Percentiles rank a stretch among this genome's conserved stretches.
Conservation (phyloP, 306 rosid genomes). For the Mimosa bimucronata region DNA sequence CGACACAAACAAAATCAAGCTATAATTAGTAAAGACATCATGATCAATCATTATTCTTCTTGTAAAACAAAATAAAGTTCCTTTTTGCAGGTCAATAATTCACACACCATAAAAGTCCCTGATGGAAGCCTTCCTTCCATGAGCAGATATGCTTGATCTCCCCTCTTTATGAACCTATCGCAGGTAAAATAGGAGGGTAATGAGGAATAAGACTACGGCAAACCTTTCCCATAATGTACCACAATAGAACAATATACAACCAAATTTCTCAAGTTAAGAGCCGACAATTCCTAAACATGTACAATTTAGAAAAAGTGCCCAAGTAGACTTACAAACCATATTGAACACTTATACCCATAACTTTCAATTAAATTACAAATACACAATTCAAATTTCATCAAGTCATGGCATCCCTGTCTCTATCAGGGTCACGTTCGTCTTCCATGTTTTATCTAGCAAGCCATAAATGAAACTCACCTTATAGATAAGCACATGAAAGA, state of each 20-base stretch:
- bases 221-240: constrained; percentile 8
- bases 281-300: background rate
- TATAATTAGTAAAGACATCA: constrained; percentile 32
- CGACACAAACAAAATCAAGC: constrained; percentile 35
- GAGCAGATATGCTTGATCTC: constrained; percentile 62
- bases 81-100: constrained; percentile 27
- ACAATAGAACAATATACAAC: constrained; percentile 1
- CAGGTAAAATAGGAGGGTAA: constrained; percentile 26
- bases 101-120: constrained; percentile 84
- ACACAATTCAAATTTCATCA: background rate
- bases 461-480: constrained; percentile 57
- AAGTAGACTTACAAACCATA: background rate
- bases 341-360: background rate
- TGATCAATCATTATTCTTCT: background rate
- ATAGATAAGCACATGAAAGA: constrained; percentile 83
- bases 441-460: background rate
- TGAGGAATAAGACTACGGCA: background rate
- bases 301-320: background rate
- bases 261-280: constrained; percentile 23
- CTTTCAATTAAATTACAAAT: background rate
- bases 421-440: background rate
- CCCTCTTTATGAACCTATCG: constrained; percentile 80
- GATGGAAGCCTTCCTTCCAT: constrained; percentile 92
- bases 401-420: background rate
- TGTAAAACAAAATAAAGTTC: background rate